These are phyloP conservation scores for Casuarina equisetifolia DNA, from an alignment of 306 rosid species.

Conservation along the genomic window DNA sequence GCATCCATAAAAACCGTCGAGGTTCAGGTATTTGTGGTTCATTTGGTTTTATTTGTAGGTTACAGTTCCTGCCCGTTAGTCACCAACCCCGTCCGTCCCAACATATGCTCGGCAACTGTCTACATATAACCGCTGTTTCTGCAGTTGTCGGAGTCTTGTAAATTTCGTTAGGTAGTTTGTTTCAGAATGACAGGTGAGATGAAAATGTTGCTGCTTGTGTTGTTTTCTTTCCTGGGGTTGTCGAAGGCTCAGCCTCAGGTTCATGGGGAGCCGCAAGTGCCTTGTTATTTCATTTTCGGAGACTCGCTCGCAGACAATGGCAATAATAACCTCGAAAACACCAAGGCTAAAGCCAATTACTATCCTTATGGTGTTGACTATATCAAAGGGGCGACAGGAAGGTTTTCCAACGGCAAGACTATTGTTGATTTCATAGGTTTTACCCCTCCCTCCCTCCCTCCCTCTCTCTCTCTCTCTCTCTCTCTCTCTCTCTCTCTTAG, in stretches of 20 bases:
- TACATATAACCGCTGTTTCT: no score
- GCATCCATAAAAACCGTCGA: no score
- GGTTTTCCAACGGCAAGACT: conserved; percentile 58
- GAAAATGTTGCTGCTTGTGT: not conserved
- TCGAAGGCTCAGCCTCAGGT: conserved; percentile 5
- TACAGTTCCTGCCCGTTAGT: no score
- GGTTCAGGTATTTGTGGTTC: no score
- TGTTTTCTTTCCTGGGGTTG: conserved; percentile 12
- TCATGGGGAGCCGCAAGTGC: conserved; percentile 38
- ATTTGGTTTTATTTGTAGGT: no score
- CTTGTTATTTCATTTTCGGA: conserved; percentile 57
- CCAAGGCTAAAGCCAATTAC: conserved; percentile 55
- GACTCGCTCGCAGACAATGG: conserved; percentile 72
- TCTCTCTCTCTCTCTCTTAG: not conserved
- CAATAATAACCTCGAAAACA: conserved; percentile 41
- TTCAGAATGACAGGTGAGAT: conserved; percentile 16
- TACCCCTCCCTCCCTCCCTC: not conserved
- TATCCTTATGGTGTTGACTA: conserved; percentile 68
- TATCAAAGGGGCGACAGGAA: conserved; percentile 54
- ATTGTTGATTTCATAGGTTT: conserved; percentile 59
- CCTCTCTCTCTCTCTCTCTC: not conserved
- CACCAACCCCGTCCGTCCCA: no score
- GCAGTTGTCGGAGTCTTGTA: no score
- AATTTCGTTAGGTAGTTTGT: not conserved
- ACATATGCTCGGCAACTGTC: no score